Base-by-base conservation (phyloP, 257 asterid species). In the Lavandula angustifolia region DNA sequence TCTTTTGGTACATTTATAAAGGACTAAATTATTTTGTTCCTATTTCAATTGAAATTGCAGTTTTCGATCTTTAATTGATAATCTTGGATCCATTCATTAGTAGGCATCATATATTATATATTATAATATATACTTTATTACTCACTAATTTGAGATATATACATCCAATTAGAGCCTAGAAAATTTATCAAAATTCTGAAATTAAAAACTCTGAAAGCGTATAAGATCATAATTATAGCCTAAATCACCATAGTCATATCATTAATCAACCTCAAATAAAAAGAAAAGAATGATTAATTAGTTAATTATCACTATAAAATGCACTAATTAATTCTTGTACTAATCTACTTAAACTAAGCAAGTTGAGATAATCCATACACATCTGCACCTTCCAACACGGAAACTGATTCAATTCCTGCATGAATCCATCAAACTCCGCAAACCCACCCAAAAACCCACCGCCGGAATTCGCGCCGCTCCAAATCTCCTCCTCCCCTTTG, bases 401-500 rank as follows among this genome's bases (percentile, higher is more conserved):
- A 73, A 78, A 76, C 54, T 77, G 75, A 52, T 76, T 74, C 17
- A 84, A 38, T 41, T 88, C 88, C 16, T 79, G 85, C 87, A 84
- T 70, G 70, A 86, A 84, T 0, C 84, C 92, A 54, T 80, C 88
- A 52, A 75, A 72, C 42, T 87, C 95, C 13, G 74, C 63, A 69
- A 86, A 84, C 33, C 81, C 84, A 35, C 90, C 83, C 76, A 90
- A 76, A 49, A 82, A 88, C 0, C 95, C 91, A 31, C 81, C 96
- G 0, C 87, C 90, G 0, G 85, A 77, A 67, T 91, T 77, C 3
- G 89, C 91, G 58, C 67, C 67, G 0, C 79, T 75, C 91, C 96
- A 82, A 10, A 86, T 88, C 43, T 91, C 95, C 35, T 91, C 96
- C 69, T 87, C 98, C 3, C 81, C 98, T n/a, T 85, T 87, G 1